Evolutionary conservation across 2,329 filamentous ascomycete genomes (phyloP).

Genomic region (Aspergillus eucalypticola): DNA sequence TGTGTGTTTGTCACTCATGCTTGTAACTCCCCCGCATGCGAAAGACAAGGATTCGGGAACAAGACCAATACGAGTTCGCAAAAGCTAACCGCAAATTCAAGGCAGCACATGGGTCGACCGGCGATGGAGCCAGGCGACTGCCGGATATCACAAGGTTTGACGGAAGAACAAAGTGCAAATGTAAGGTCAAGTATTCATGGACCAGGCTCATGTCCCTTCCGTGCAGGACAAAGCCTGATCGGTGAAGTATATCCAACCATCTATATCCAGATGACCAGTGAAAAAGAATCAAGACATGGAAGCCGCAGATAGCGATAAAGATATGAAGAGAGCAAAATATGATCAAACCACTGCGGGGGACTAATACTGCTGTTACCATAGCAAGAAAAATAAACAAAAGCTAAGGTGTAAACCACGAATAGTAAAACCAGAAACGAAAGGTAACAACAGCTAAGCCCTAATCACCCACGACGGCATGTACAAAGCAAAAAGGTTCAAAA

Average conservation of each 20-base stretch:
- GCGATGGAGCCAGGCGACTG: constrained; percentile 7
- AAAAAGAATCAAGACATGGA: constrained; percentile 13
- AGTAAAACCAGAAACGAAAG: constrained; percentile 5
- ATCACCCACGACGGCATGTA: constrained; percentile 33
- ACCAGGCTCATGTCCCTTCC: constrained; percentile 2
- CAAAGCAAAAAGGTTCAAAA: constrained; percentile 26
- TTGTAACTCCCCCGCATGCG: not conserved
- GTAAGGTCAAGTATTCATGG: not conserved
- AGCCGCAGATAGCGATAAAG: not conserved
- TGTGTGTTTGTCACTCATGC: not conserved
- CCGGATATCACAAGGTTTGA: constrained; percentile 15
- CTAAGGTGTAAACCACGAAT: constrained; percentile 3
- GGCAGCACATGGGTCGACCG: constrained; percentile 6
- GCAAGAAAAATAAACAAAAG: constrained; percentile 8
- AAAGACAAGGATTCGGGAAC: not conserved
- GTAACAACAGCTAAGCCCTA: constrained; percentile 23
- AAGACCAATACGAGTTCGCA: not conserved
- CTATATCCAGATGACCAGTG: constrained; percentile 13
- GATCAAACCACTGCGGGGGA: not conserved
- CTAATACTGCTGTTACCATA: constrained; percentile 3
- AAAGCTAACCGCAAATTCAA: constrained; percentile 12
- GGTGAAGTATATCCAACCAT: constrained; percentile 7
- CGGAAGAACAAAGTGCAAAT: constrained; percentile 1
- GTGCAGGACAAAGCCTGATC: constrained; percentile 3
- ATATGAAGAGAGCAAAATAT: not conserved